A percentile compares a stretch with the other conserved stretches of the same genome.
phyloP scores from a whole-genome alignment of 139 green algal genomes.

The Marvania coccoides region DNA sequence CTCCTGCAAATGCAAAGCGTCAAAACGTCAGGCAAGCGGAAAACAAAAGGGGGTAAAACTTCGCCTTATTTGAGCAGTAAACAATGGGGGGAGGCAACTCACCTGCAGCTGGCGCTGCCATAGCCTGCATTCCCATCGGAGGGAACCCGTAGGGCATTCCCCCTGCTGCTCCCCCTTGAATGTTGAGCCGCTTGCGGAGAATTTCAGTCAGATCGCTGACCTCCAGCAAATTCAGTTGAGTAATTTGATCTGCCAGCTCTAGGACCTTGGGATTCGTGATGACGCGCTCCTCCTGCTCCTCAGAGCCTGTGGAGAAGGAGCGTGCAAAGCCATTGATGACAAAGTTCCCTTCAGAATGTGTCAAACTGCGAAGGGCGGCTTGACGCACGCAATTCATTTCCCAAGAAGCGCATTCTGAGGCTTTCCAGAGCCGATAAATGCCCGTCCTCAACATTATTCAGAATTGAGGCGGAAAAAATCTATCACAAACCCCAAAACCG shows the following conservation, averaged over 20 bases:
- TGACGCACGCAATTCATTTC: neutral
- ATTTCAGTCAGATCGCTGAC: slow-evolving; percentile 63
- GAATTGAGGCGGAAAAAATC: neutral
- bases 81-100: neutral
- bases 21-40: neutral
- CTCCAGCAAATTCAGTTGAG: slow-evolving; percentile 68
- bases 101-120: slow-evolving; percentile 6
- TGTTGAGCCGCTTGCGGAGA: slow-evolving; percentile 54
- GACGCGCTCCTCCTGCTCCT: slow-evolving; percentile 12
- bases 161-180: slow-evolving; percentile 35
- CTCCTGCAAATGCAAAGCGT: neutral
- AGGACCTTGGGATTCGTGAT: slow-evolving; percentile 29
- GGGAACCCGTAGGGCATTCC: slow-evolving; percentile 43
- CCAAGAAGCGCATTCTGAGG: neutral
- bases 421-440: neutral
- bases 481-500: no score
- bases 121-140: slow-evolving; percentile 11
- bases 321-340: neutral
- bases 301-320: neutral
- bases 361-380: neutral
- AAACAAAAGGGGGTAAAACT: neutral
- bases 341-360: neutral
- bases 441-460: neutral
- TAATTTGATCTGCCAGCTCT: slow-evolving; percentile 63
- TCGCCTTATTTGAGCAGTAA: neutral